Conservation (phyloP, 2,329 filamentous ascomycete species). For the Paracamarosporium sp. region DNA sequence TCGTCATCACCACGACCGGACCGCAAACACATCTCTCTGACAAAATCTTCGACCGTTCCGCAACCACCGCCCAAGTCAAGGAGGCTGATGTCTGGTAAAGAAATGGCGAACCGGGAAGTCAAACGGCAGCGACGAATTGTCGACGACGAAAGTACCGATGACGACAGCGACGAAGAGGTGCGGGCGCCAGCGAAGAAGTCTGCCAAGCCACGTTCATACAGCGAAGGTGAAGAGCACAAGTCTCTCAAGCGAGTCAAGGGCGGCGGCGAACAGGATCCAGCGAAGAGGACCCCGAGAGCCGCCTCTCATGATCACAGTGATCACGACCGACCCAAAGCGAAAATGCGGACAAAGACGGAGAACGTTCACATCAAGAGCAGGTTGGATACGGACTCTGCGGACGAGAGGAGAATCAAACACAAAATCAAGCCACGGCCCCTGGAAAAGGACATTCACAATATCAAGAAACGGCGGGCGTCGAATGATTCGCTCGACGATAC, state of each 20-base stretch:
- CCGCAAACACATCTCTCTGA: conserved; percentile 29
- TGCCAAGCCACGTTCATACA: conserved; percentile 39
- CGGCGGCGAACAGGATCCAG: conserved; percentile 36
- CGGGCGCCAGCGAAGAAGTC: conserved; percentile 41
- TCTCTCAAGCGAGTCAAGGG: conserved; percentile 41
- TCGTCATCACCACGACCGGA: conserved; percentile 42
- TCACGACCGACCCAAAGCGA: conserved; percentile 34
- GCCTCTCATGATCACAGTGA: conserved; percentile 38
- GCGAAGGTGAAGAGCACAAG: conserved; percentile 43
- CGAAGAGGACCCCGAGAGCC: conserved; percentile 30
- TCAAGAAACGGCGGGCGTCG: conserved; percentile 38
- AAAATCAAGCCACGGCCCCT: conserved; percentile 40
- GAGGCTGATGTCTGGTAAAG: conserved; percentile 44
- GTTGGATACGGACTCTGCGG: conserved; percentile 42
- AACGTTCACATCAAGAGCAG: conserved; percentile 38
- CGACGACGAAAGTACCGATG: conserved; percentile 42
- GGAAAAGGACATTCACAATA: conserved; percentile 33
- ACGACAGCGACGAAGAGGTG: conserved; percentile 47
- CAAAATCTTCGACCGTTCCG: conserved; percentile 25
- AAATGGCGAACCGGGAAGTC: conserved; percentile 42
- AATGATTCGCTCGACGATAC: conserved; percentile 39
- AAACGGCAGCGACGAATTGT: conserved; percentile 41
- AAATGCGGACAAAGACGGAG: conserved; percentile 34
- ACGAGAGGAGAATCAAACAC: conserved; percentile 42
- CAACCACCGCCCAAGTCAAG: conserved; percentile 41